These are phyloP conservation scores for Hypoxylon sp. DNA, from an alignment of 2,329 filamentous ascomycete species.

Conservation along the genomic window DNA sequence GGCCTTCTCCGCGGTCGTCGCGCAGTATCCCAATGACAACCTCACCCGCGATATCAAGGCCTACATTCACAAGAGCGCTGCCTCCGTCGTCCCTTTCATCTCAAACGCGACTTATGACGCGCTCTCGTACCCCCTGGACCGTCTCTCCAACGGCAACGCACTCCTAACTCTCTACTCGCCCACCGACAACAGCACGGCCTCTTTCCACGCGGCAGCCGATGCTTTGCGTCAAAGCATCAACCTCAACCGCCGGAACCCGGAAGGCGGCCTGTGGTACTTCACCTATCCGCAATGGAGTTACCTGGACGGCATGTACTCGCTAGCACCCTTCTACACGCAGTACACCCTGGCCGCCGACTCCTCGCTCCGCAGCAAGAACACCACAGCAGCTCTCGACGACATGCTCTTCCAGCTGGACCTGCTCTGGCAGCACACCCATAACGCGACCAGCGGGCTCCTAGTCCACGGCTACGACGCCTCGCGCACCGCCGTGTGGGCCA, in stretches of 20 bases:
- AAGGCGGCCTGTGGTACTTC: constrained; percentile 56
- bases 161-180: constrained; percentile 42
- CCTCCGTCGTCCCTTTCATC: constrained; percentile 47
- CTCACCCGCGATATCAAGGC: constrained; percentile 23
- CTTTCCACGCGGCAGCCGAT: constrained; percentile 38
- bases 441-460: constrained; percentile 50
- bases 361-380: background rate
- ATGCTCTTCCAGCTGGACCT: constrained; percentile 50
- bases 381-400: constrained; percentile 44
- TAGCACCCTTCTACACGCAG: constrained; percentile 57
- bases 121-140: constrained; percentile 51
- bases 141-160: constrained; percentile 52
- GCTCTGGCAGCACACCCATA: constrained; percentile 47
- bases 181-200: constrained; percentile 3
- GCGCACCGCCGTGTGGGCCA: constrained; percentile 53
- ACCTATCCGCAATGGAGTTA: constrained; percentile 66
- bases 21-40: constrained; percentile 43
- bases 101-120: constrained; percentile 49
- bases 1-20: constrained; percentile 48
- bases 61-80: constrained; percentile 48
- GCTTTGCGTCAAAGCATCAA: constrained; percentile 50
- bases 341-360: constrained; percentile 46
- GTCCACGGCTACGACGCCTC: constrained; percentile 56
- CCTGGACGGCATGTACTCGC: constrained; percentile 66
- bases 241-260: constrained; percentile 52